Evolutionary conservation across 73 alveolate species (phyloP).

Genomic region (Paramecium pentaurelia): DNA sequence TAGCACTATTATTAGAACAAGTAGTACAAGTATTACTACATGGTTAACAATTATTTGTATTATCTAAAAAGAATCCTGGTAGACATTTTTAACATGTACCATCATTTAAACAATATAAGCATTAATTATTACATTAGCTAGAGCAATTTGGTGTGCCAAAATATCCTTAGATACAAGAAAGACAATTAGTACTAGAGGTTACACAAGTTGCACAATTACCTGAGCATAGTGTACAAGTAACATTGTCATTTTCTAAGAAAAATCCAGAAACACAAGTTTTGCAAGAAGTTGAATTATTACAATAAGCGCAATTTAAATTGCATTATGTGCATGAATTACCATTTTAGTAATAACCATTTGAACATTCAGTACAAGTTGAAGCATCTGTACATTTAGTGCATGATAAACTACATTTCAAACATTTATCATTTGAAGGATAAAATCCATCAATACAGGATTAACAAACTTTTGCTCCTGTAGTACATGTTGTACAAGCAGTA

Average conservation of each 20-base stretch:
- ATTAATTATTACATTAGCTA: not conserved
- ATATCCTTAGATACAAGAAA: not conserved
- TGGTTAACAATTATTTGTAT: not conserved
- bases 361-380: not conserved
- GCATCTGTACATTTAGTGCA: not conserved
- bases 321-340: not conserved
- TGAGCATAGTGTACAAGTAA: not conserved
- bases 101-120: not conserved
- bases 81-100: not conserved
- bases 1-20: not conserved
- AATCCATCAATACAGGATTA: not conserved
- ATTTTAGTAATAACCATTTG: not conserved
- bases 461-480: not conserved
- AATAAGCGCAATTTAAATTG: not conserved
- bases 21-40: not conserved
- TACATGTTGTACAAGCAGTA: not conserved
- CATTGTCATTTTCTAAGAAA: not conserved
- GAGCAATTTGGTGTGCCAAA: not conserved
- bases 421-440: not conserved
- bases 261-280: not conserved
- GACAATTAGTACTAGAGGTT: not conserved
- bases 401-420: not conserved
- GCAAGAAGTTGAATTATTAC: not conserved
- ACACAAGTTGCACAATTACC: not conserved
- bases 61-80: not conserved